Percentiles rank a stretch among this genome's conserved stretches.
These are phyloP conservation scores for Gastrodia elata DNA, from an alignment of 106 monocot species.

Conservation along the genomic window DNA sequence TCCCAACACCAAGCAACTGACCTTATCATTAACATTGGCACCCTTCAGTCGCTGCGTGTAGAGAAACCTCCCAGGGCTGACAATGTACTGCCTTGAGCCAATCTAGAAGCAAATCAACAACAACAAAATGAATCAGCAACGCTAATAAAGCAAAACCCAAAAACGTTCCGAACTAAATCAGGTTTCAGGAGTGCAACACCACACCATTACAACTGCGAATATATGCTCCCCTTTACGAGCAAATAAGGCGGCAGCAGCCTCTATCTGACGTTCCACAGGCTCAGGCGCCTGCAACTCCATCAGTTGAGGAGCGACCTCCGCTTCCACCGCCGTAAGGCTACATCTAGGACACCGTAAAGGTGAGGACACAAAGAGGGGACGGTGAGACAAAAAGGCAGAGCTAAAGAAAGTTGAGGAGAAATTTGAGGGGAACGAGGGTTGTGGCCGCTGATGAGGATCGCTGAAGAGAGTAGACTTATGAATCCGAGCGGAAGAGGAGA, in stretches of 20 bases:
- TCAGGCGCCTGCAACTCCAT: conserved; percentile 30
- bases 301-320: conserved; percentile 7
- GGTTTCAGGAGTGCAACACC: not conserved
- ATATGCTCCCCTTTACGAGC: conserved; percentile 59
- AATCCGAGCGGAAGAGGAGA: not conserved
- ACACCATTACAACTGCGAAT: conserved; percentile 82
- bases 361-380: conserved; percentile 1
- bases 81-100: conserved; percentile 89
- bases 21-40: conserved; percentile 91
- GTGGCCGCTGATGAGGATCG: not conserved
- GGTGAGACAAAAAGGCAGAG: not conserved
- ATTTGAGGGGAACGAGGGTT: conserved; percentile 2
- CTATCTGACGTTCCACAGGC: conserved; percentile 60
- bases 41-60: conserved; percentile 85
- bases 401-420: conserved; percentile 5
- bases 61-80: conserved; percentile 77
- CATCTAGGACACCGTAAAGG: conserved; percentile 9
- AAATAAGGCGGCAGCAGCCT: conserved; percentile 27
- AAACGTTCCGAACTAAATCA: not conserved
- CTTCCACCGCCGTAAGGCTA: conserved; percentile 14
- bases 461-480: not conserved
- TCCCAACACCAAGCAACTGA: conserved; percentile 6
- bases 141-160: not conserved
- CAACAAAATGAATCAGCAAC: not conserved
- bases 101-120: conserved; percentile 30